Base-by-base conservation (phyloP, 345 rosid genomes). In the Clarkia xantiana region DNA sequence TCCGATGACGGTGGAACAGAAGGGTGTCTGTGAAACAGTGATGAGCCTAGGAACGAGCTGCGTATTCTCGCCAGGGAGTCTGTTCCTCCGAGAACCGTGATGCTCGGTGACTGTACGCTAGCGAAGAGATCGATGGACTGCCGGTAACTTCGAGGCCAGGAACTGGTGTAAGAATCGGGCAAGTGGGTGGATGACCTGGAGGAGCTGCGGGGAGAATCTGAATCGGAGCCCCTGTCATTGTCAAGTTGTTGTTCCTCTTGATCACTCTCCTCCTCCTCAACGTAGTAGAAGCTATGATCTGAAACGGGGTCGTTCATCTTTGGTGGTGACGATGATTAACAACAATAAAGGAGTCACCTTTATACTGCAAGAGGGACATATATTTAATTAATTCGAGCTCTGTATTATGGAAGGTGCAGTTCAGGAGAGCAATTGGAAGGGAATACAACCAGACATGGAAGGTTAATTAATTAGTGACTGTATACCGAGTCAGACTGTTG, bases 81-180 rank as follows among this genome's bases (percentile, higher is more conserved):
- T 23, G 72, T 73, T 23, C 81, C 89, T 41, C 36, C 36, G 8
- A 86, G 61, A 55, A 86, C 64, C 1, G 71, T 44, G 5, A 82
- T 60, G 55, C 61, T 76, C 0, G 93, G 98, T n/a, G 98, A 91
- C 44, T 76, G 93, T 45, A 91, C 69, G 55, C 93, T 86, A 36
- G 85, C 75, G 36, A 73, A 86, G 8, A 91, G 58, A 62, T 91
- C 96, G 40, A 86, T 86, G 4, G 98, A 86, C 49, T 86, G 89
- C 75, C 96, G 77, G 77, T 86, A 90, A 83, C 96, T 86, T 65
- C 86, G 93, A 52, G 98, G 98, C 96, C 98, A 90, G 52, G 81
- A 58, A 6, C 80, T 70, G 54, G 59, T 76, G 77, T 74, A 81
- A 56, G 96, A 75, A 54, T 67, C 59, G 15, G 76, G 62, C 41